phyloP scores from a whole-genome alignment of 306 rosid species.

The Glycine soja region DNA sequence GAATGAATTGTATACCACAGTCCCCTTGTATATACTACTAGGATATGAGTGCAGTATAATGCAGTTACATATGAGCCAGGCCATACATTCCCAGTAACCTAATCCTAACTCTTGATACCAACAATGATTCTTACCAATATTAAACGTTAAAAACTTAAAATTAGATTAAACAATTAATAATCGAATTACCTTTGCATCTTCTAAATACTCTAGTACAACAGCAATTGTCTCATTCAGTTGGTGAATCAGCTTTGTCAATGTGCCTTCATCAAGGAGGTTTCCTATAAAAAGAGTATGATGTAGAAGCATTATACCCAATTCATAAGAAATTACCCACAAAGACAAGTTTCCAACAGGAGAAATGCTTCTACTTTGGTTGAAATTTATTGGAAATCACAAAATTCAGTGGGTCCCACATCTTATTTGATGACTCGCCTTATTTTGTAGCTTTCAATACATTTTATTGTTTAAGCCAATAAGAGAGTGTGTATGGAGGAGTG shows the following conservation, averaged over 20 bases:
- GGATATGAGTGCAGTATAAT: neutral
- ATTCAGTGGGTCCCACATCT: no score
- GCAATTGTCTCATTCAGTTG: conserved; percentile 86
- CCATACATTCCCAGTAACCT: neutral
- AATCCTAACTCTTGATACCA: neutral
- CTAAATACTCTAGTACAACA: conserved; percentile 82
- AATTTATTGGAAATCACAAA: no score
- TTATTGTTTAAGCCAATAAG: no score
- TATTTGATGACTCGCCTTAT: no score
- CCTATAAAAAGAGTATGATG: conserved; percentile 48
- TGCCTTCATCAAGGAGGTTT: conserved; percentile 65
- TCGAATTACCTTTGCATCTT: conserved; percentile 82
- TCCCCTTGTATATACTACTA: neutral
- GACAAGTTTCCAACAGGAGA: neutral
- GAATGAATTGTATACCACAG: neutral
- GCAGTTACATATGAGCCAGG: neutral
- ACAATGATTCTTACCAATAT: neutral
- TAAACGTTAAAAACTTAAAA: conserved; percentile 16
- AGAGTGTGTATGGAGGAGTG: no score
- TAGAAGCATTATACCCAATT: conserved; percentile 16
- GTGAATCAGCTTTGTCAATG: conserved; percentile 60
- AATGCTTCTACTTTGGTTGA: no score
- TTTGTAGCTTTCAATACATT: no score
- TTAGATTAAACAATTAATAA: conserved; percentile 36
- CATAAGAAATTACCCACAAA: conserved; percentile 13